Conservation (phyloP, 768 basidiomycete genomes). For the Lactarius tabidus region DNA sequence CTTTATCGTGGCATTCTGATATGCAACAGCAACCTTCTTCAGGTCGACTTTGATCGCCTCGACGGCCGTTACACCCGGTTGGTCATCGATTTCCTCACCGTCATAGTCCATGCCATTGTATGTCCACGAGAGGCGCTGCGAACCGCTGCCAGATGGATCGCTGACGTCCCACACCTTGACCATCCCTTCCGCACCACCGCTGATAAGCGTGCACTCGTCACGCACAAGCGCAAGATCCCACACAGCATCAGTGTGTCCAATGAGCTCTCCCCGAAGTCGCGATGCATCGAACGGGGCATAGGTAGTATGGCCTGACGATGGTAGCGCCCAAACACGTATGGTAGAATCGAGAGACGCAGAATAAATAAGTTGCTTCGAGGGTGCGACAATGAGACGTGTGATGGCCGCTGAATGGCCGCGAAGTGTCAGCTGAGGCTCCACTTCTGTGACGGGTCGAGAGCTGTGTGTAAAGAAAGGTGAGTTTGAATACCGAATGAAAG, state of each 20-base stretch:
- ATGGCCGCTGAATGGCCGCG: conserved; percentile 92
- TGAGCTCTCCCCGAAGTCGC: conserved; percentile 69
- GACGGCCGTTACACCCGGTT: conserved; percentile 71
- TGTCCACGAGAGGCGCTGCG: conserved; percentile 74
- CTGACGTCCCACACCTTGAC: conserved; percentile 94
- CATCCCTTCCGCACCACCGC: conserved; percentile 85
- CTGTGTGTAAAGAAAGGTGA: conserved; percentile 37
- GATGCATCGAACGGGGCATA: conserved; percentile 89
- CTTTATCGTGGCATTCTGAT: conserved; percentile 83
- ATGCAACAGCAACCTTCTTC: conserved; percentile 87
- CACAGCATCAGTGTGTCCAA: conserved; percentile 93
- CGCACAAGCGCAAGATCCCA: conserved; percentile 91
- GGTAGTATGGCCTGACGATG: conserved; percentile 71
- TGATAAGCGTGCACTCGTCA: conserved; percentile 80
- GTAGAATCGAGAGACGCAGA: conserved; percentile 93
- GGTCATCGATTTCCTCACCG: conserved; percentile 40
- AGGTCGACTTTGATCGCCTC: conserved; percentile 79
- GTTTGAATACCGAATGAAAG: background rate
- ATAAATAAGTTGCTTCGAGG: conserved; percentile 73
- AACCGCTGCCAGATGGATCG: conserved; percentile 52
- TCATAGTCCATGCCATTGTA: conserved; percentile 63
- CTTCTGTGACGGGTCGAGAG: conserved; percentile 69
- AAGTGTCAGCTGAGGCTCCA: conserved; percentile 89
- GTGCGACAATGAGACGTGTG: conserved; percentile 78
- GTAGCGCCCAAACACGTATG: conserved; percentile 87